phyloP scores from a whole-genome alignment of 2,329 filamentous ascomycete species.

The Diaporthe ampelina region DNA sequence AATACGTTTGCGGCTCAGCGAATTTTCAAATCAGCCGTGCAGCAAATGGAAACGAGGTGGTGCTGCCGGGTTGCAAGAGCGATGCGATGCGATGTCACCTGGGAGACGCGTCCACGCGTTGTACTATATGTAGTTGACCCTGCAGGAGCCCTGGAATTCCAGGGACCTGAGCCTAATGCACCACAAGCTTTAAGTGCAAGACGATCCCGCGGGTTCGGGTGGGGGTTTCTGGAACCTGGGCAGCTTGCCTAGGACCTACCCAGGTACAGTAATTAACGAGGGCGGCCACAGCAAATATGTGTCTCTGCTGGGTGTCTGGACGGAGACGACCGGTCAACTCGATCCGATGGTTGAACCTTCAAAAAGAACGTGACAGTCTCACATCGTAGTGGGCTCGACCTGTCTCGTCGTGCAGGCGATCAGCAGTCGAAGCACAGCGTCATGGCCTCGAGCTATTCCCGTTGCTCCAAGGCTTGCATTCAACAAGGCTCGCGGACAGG shows the following conservation, averaged over 20 bases:
- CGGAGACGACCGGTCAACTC: background rate
- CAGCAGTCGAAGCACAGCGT: background rate
- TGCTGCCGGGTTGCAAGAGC: constrained; percentile 19
- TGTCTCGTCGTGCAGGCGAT: constrained; percentile 5
- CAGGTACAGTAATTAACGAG: background rate
- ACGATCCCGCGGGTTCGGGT: constrained; percentile 13
- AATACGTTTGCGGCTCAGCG: background rate
- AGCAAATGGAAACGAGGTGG: constrained; percentile 1
- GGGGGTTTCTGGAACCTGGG: constrained; percentile 1
- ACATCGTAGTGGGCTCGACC: background rate
- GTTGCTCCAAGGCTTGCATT: constrained; percentile 23
- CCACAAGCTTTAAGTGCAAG: constrained; percentile 26
- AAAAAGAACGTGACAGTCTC: background rate
- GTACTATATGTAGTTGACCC: background rate
- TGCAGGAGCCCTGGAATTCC: background rate
- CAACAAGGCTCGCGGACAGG: constrained; percentile 13
- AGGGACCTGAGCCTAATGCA: constrained; percentile 21
- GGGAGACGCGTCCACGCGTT: constrained; percentile 30
- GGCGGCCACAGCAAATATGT: background rate
- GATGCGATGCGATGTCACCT: background rate
- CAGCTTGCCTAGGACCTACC: background rate
- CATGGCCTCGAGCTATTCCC: constrained; percentile 4
- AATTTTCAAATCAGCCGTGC: background rate
- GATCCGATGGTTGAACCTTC: background rate
- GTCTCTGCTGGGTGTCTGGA: background rate